Evolutionary conservation across 163 green algal genomes (phyloP), one percentile per base, ranked within the genome.

Genomic region (Coccomyxa subellipsoidea): DNA sequence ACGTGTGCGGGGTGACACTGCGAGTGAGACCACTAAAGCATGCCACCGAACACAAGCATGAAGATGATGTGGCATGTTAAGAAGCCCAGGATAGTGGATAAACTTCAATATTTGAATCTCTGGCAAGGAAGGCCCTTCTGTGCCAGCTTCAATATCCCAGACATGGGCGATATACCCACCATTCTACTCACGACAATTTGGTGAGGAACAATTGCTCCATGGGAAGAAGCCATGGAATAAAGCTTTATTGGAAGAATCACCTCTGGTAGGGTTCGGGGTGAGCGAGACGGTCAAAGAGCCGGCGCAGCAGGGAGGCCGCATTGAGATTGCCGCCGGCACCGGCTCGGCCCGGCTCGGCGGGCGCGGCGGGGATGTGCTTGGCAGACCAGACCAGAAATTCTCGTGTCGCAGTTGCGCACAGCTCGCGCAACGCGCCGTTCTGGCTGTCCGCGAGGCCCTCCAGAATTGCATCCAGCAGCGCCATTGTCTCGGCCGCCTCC

Each of bases 401-500:
- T 0, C 37, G 54, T 8, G 82, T 82, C 39, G 86, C 80, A 7
- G 37, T 39, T 4, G 87, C 87, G n/a, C 87, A 91, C 38, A 91
- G 77, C 0, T 87, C 82, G 7, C 85, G 76, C 12, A 84, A 69
- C 2, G 77, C 72, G 6, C 40, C 81, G 18, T 76, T 84, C 29
- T 38, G 31, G 40, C 54, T n/a, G 54, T 79, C 32, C 7, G 75
- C 69, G 75, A 92, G 78, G 7, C 89, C 87, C 0, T 77, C 84
- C 66, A 92, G 53, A 8, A 92, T 78, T 31, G 88, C 78, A 0
- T 92, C 89, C 34, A 92, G 79, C 76, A 92, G 73, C 5, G 87
- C 88, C 80, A 92, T 91, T 7, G 88, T 87, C 76, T 89, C 89
- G 25, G 89, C 88, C 23, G 83, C 84, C 59, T 92, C 89, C 35